phyloP scores from a whole-genome alignment of 495 filamentous ascomycete species.

The Bathelium albidoporum region DNA sequence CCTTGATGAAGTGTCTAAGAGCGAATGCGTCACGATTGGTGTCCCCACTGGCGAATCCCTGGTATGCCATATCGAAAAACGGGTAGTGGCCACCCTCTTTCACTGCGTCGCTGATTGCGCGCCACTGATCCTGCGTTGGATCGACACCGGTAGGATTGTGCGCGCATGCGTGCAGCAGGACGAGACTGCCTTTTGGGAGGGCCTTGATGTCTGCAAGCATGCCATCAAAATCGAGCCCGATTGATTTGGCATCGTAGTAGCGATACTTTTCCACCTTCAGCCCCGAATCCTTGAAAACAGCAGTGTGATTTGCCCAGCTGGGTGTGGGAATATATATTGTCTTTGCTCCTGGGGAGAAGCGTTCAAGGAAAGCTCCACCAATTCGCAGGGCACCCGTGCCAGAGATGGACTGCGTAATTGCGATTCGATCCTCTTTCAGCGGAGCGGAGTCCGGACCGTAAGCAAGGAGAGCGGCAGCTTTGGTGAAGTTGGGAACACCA shows the following conservation, averaged over 20 bases:
- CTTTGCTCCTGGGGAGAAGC: constrained; percentile 82
- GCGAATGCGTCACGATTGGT: constrained; percentile 89
- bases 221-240: constrained; percentile 94
- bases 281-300: constrained; percentile 88
- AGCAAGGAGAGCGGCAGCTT: constrained; percentile 78
- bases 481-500: constrained; percentile 86
- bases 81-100: constrained; percentile 84
- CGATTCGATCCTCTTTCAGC: constrained; percentile 67
- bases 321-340: constrained; percentile 91
- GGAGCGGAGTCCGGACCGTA: constrained; percentile 72
- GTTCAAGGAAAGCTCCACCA: constrained; percentile 82
- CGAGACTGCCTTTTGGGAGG: constrained; percentile 73
- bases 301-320: constrained; percentile 96
- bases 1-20: constrained; percentile 77
- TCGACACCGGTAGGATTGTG: constrained; percentile 99
- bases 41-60: constrained; percentile 91
- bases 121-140: constrained; percentile 87
- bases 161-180: constrained; percentile 93
- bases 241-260: constrained; percentile 98
- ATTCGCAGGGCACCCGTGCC: constrained; percentile 93
- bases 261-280: constrained; percentile 86
- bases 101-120: constrained; percentile 77
- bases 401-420: constrained; percentile 95
- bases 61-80: constrained; percentile 99
- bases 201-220: constrained; percentile 83